phyloP scores from a whole-genome alignment of 768 basidiomycete species.

The Ramaria sp. region DNA sequence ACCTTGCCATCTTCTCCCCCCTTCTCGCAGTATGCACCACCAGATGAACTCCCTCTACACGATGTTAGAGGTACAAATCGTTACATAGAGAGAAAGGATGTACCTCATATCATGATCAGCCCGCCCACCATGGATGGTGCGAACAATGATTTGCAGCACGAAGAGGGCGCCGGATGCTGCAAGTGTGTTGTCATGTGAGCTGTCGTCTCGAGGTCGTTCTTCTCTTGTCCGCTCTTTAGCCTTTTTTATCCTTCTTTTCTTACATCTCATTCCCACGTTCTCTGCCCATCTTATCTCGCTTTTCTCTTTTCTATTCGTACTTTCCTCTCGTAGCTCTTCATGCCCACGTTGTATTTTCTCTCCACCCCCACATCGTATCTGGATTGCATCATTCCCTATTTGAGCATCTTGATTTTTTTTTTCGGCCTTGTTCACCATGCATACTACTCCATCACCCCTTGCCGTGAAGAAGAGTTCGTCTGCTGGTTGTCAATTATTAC shows the following conservation, averaged over 20 bases:
- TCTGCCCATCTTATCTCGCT: background rate
- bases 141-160: slow-evolving; percentile 32
- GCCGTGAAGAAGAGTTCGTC: background rate
- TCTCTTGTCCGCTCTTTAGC: background rate
- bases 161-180: slow-evolving; percentile 53
- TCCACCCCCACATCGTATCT: background rate
- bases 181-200: slow-evolving; percentile 79
- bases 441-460: background rate
- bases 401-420: background rate
- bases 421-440: background rate
- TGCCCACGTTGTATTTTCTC: background rate
- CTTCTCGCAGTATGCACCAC: slow-evolving; percentile 46
- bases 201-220: background rate
- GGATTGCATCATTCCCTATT: background rate
- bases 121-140: slow-evolving; percentile 20
- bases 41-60: slow-evolving; percentile 16
- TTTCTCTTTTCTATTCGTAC: slow-evolving; percentile 8
- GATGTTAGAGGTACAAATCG: slow-evolving; percentile 8
- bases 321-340: background rate
- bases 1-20: slow-evolving; percentile 46
- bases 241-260: background rate
- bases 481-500: no score
- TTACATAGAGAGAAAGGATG: slow-evolving; percentile 11
- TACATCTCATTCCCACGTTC: background rate
- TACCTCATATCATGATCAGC: slow-evolving; percentile 15